Conservation (phyloP, 2,329 filamentous ascomycete species). For the Epichloe festucae region DNA sequence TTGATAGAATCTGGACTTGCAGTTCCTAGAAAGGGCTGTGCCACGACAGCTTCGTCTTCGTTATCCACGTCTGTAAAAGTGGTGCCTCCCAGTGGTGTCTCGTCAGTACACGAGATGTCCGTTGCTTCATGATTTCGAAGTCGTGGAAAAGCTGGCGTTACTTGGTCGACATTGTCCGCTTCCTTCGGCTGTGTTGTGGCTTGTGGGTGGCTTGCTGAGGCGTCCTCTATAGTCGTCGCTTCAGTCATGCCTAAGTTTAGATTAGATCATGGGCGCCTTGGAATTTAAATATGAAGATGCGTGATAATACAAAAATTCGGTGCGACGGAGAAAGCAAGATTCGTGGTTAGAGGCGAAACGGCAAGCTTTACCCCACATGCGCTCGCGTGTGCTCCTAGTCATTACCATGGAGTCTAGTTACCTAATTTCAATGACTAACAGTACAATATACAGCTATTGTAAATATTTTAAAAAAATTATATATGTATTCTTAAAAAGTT, state of each 20-base stretch:
- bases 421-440: no score
- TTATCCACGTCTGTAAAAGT: neutral
- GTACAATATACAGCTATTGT: no score
- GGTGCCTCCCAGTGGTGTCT: neutral
- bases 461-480: no score
- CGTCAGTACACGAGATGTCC: neutral
- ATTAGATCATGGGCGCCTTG: neutral
- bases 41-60: neutral
- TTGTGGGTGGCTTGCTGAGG: neutral
- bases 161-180: neutral
- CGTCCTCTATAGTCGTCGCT: neutral
- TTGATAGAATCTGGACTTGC: slow-evolving; percentile 35
- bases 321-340: no score
- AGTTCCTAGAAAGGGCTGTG: slow-evolving; percentile 13
- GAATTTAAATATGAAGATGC: no score
- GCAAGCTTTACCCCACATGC: no score
- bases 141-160: neutral
- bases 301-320: no score
- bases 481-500: fast-evolving
- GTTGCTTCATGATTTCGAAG: neutral
- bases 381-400: no score
- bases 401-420: no score
- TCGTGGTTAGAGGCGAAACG: no score
- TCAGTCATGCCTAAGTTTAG: neutral
- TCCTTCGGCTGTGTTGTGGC: neutral